phyloP scores from a whole-genome alignment of 2,329 filamentous ascomycete species.

The Fusarium citri region DNA sequence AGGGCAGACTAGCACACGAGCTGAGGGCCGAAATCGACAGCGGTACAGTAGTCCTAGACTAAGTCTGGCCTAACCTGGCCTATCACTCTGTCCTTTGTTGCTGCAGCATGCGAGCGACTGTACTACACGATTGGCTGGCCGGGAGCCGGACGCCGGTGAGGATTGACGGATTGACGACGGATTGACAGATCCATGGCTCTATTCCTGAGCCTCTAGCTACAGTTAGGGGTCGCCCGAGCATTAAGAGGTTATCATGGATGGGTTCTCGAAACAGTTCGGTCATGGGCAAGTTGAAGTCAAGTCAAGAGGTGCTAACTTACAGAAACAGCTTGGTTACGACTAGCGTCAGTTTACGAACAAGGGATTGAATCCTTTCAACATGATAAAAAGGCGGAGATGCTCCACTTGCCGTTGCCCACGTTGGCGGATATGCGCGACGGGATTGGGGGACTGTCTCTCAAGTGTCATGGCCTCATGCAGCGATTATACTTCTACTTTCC shows the following conservation, averaged over 20 bases:
- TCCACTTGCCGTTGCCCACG: slow-evolving; percentile 39
- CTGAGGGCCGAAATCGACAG: slow-evolving; percentile 27
- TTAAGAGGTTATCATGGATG: not conserved
- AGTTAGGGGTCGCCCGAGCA: slow-evolving; percentile 18
- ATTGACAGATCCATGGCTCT: not conserved
- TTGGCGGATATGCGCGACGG: slow-evolving; percentile 33
- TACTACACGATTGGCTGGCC: slow-evolving; percentile 32
- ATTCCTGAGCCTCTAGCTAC: not conserved
- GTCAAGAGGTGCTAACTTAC: slow-evolving; percentile 6
- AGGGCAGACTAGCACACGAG: slow-evolving; percentile 29
- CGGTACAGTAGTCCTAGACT: slow-evolving; percentile 20
- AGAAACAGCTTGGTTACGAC: not conserved
- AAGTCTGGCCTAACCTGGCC: slow-evolving; percentile 2
- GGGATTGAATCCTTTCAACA: slow-evolving; percentile 6
- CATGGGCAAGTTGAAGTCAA: slow-evolving; percentile 10
- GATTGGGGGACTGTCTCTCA: slow-evolving; percentile 29
- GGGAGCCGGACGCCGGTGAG: slow-evolving; percentile 16
- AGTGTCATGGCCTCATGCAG: slow-evolving; percentile 14
- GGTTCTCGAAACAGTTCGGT: slow-evolving; percentile 16
- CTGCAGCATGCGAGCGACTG: slow-evolving; percentile 25
- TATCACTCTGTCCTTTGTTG: slow-evolving; percentile 18
- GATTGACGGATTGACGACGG: not conserved
- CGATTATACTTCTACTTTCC: slow-evolving; percentile 2
- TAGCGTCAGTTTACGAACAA: slow-evolving; percentile 16
- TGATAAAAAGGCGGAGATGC: slow-evolving; percentile 21